phyloP scores from a whole-genome alignment of 2,329 filamentous ascomycete genomes.

The Botrytis porri region DNA sequence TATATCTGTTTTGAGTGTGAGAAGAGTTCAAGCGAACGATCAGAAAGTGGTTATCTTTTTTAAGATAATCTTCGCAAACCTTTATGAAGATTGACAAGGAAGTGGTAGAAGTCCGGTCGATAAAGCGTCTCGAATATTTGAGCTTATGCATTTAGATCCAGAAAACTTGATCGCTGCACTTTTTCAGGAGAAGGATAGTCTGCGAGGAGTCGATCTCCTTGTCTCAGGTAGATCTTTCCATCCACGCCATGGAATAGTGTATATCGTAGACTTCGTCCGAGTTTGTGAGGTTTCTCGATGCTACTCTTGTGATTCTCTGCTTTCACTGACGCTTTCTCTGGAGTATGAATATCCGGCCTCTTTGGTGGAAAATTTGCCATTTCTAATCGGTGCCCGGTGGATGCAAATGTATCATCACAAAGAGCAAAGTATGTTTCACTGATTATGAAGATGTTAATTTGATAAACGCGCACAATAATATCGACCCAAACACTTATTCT shows the following conservation, averaged over 20 bases:
- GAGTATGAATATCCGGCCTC: neutral
- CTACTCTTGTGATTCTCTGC: neutral
- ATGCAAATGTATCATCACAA: accelerated
- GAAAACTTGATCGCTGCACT: neutral
- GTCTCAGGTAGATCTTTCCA: neutral
- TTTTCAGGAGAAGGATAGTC: neutral
- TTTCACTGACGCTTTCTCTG: neutral
- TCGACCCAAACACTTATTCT: no score
- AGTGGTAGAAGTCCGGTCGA: neutral
- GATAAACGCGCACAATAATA: accelerated
- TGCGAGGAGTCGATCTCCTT: neutral
- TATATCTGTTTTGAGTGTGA: neutral
- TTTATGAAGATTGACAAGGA: neutral
- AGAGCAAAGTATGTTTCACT: neutral
- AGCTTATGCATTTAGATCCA: neutral
- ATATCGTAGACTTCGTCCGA: no score
- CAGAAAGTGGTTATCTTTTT: neutral
- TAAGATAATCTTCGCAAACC: neutral
- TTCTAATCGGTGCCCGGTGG: neutral
- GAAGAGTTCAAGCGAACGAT: neutral
- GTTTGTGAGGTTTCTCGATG: neutral
- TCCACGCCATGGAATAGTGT: neutral
- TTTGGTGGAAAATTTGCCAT: neutral
- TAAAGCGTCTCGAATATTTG: neutral
- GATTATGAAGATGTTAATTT: neutral